phyloP scores from a whole-genome alignment of 139 green algal species.

The Desmodesmus armatus region DNA sequence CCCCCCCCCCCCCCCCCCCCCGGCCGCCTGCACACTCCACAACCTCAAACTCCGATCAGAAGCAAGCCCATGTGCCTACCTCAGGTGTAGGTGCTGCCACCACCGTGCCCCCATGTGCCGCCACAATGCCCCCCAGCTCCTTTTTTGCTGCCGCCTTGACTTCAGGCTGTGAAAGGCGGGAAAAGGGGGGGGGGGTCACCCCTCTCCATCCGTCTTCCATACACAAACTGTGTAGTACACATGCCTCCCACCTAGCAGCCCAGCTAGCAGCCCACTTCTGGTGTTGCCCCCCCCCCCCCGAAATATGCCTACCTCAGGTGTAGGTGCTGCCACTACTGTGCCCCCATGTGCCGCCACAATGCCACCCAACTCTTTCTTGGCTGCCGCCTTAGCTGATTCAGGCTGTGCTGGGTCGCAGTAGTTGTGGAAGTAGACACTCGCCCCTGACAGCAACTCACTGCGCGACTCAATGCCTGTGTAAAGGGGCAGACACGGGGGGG shows the following conservation, averaged over 20 bases:
- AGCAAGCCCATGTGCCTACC: not conserved
- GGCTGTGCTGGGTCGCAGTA: not conserved
- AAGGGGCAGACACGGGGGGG: too few relatives aligned
- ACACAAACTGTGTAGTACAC: too few relatives aligned
- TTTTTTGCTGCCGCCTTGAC: not conserved
- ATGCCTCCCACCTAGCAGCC: too few relatives aligned
- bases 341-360: not conserved
- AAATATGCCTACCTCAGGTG: too few relatives aligned
- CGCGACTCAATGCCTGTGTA: too few relatives aligned
- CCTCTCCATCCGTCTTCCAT: too few relatives aligned
- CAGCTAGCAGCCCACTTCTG: too few relatives aligned
- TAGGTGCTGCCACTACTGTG: not conserved
- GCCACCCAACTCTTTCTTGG: slow-evolving; percentile 7
- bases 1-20: too few relatives aligned
- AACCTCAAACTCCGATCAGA: too few relatives aligned
- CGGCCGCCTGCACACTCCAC: not conserved
- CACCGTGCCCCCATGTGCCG: not conserved
- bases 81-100: not conserved
- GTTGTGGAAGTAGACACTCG: slow-evolving; percentile 11
- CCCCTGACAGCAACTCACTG: slow-evolving; percentile 24
- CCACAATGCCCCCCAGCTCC: not conserved
- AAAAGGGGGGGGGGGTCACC: slow-evolving; percentile 27
- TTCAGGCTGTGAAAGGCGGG: too few relatives aligned
- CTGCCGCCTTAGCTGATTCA: not conserved
- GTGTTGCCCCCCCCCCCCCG: too few relatives aligned